A percentile compares a stretch with the other conserved stretches of the same genome.
phyloP scores from a whole-genome alignment of 2,329 filamentous ascomycete genomes.

The Colletotrichum tabaci region DNA sequence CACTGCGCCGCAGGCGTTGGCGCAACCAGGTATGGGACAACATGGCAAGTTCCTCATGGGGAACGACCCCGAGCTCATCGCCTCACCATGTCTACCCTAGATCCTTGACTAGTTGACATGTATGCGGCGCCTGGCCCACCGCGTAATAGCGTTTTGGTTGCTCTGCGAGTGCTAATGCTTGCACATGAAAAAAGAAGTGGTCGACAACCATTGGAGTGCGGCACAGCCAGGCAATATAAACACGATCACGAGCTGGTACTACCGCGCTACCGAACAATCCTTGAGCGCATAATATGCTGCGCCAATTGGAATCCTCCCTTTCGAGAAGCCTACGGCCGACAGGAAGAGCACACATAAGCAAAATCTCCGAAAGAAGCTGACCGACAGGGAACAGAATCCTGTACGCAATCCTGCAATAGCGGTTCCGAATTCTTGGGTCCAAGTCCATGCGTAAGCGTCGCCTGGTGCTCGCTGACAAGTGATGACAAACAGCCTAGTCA shows the following conservation, averaged over 20 bases:
- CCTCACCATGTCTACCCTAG: constrained; percentile 8
- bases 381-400: constrained; percentile 24
- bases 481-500: neutral
- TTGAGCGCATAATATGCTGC: constrained; percentile 17
- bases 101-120: constrained; percentile 15
- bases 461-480: neutral
- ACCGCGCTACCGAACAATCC: neutral
- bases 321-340: constrained; percentile 23
- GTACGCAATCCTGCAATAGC: constrained; percentile 30
- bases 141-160: neutral
- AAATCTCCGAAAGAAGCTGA: constrained; percentile 34
- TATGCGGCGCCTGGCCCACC: constrained; percentile 7
- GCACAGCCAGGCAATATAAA: constrained; percentile 15
- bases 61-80: constrained; percentile 10
- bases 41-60: neutral
- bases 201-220: constrained; percentile 2
- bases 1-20: constrained; percentile 5
- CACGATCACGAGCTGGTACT: neutral
- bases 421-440: constrained; percentile 34
- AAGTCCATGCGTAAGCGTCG: constrained; percentile 12
- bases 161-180: constrained; percentile 13
- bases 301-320: constrained; percentile 18
- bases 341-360: constrained; percentile 16
- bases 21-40: neutral
- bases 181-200: neutral